phyloP scores from a whole-genome alignment of 2,329 filamentous ascomycete species.

The Claviceps spartinae region DNA sequence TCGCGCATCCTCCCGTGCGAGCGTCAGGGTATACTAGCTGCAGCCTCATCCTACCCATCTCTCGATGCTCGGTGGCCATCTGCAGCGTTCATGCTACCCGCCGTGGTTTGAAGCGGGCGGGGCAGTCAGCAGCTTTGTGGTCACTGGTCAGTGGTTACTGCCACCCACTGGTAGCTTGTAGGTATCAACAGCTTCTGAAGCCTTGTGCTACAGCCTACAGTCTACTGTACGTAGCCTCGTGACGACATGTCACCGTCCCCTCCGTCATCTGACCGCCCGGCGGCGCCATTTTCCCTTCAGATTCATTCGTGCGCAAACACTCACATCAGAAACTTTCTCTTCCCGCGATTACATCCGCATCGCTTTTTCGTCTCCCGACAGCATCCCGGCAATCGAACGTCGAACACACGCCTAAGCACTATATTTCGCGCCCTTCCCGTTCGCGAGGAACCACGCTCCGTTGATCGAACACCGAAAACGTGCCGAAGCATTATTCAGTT shows the following conservation, averaged over 20 bases:
- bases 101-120: no score
- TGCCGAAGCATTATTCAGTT: neutral
- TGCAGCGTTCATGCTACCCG: no score
- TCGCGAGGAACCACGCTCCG: neutral
- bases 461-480: no score
- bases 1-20: no score
- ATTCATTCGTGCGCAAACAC: neutral
- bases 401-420: neutral
- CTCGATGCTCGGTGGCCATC: no score
- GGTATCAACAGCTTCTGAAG: slow-evolving; percentile 2
- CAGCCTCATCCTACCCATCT: no score
- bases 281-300: neutral
- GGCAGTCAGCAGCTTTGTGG: no score
- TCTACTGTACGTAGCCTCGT: slow-evolving; percentile 7
- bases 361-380: neutral
- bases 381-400: neutral
- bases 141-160: no score
- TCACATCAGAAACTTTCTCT: neutral
- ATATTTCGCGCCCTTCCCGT: neutral
- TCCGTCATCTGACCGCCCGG: slow-evolving; percentile 12
- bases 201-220: no score
- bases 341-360: no score
- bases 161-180: neutral
- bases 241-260: slow-evolving; percentile 6
- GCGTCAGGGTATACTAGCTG: no score